phyloP scores from a whole-genome alignment of 2,329 filamentous ascomycete genomes.

The Claviceps sp. region DNA sequence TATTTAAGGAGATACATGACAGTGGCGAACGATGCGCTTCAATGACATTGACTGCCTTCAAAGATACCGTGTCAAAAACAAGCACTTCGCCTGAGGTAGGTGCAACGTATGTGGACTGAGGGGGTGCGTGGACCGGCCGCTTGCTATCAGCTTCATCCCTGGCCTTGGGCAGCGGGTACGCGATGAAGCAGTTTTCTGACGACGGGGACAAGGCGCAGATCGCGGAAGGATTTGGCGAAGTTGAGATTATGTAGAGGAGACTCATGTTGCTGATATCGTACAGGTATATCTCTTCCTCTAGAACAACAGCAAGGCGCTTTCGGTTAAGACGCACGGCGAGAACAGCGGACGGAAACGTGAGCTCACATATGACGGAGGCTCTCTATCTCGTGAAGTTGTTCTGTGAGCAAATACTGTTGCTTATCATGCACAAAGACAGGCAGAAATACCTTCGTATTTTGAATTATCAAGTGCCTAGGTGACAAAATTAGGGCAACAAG shows the following conservation, averaged over 20 bases:
- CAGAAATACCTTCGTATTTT: conserved; percentile 74
- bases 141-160: conserved; percentile 44
- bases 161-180: conserved; percentile 74
- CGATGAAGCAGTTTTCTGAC: conserved; percentile 90
- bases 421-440: not conserved
- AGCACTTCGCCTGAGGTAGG: conserved; percentile 86
- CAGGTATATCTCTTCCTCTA: conserved; percentile 93
- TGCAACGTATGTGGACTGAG: conserved; percentile 61
- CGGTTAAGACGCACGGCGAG: conserved; percentile 87
- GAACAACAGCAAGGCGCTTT: conserved; percentile 81
- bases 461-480: conserved; percentile 82
- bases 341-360: conserved; percentile 95
- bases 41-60: conserved; percentile 89
- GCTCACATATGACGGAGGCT: conserved; percentile 84
- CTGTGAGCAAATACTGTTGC: conserved; percentile 2
- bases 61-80: conserved; percentile 76
- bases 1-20: conserved; percentile 83
- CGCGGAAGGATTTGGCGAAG: conserved; percentile 81
- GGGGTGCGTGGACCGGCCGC: conserved; percentile 71
- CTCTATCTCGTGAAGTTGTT: conserved; percentile 25
- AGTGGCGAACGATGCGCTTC: conserved; percentile 88
- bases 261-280: conserved; percentile 99
- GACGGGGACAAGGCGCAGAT: conserved; percentile 90
- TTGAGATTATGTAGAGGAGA: conserved; percentile 80
- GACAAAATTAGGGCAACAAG: conserved; percentile 88